Evolutionary conservation across 768 basidiomycete species (phyloP).

Genomic region (Mycena rosella): DNA sequence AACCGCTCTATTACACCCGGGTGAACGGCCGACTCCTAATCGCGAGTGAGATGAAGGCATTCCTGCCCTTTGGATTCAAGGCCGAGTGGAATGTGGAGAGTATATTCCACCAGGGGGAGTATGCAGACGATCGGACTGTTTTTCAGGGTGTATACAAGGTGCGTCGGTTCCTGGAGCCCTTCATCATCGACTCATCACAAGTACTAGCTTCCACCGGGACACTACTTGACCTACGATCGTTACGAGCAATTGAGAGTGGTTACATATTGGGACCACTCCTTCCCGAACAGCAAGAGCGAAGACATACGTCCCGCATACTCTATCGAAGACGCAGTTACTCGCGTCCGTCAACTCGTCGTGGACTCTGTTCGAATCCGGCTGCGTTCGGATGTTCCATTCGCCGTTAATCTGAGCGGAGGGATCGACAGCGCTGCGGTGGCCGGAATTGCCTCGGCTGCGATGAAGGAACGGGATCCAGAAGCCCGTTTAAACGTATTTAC

Average conservation of each 20-base stretch:
- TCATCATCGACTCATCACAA: not conserved
- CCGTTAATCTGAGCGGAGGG: conserved; percentile 19
- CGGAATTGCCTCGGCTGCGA: conserved; percentile 5
- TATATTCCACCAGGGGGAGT: conserved; percentile 9
- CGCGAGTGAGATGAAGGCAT: conserved; percentile 14
- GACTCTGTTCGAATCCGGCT: conserved; percentile 11
- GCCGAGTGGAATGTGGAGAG: conserved; percentile 15
- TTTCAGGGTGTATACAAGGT: conserved; percentile 16
- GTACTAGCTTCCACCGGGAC: conserved; percentile 1
- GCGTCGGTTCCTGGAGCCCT: not conserved
- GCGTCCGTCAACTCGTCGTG: conserved; percentile 6
- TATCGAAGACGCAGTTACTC: not conserved
- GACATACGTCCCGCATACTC: not conserved
- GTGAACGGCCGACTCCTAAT: not conserved
- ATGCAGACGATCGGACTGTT: conserved; percentile 14
- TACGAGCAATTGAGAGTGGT: conserved; percentile 3
- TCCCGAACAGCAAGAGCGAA: not conserved
- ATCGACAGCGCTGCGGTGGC: conserved; percentile 21
- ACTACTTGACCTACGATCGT: conserved; percentile 9
- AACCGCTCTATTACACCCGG: conserved; percentile 17
- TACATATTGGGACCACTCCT: conserved; percentile 14
- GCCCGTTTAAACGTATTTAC: conserved; percentile 15
- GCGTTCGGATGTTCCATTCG: conserved; percentile 15
- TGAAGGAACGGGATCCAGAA: conserved; percentile 5
- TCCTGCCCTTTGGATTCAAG: conserved; percentile 2